A percentile compares a stretch with the other conserved stretches of the same genome.
Evolutionary conservation across 345 rosid species (phyloP).

Genomic region (Clausena lansium): DNA sequence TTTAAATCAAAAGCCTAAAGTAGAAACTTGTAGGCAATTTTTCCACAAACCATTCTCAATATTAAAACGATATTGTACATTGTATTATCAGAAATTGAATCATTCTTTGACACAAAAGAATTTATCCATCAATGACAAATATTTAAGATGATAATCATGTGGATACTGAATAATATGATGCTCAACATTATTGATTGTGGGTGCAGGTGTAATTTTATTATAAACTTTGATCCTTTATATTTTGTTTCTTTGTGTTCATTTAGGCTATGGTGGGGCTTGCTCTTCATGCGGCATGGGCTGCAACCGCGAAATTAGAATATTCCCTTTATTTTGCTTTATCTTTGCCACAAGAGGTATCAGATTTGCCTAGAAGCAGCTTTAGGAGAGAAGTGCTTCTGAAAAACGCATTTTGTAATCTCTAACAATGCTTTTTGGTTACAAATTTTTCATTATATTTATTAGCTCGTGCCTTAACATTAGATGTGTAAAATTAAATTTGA

Average conservation of each 20-base stretch:
- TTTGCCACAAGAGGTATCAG: conserved; percentile 22
- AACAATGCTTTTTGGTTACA: too few species aligned
- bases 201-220: neutral
- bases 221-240: neutral
- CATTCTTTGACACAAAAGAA: conserved; percentile 5
- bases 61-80: neutral
- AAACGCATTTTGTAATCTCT: neutral
- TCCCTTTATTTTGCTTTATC: neutral
- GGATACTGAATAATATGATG: too few species aligned
- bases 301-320: conserved; percentile 23
- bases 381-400: conserved; percentile 3
- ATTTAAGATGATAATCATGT: too few species aligned
- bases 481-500: too few species aligned
- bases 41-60: neutral
- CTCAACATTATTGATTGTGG: conserved; percentile 15
- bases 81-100: conserved; percentile 1
- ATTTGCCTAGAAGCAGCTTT: conserved; percentile 21
- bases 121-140: neutral
- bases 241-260: too few species aligned
- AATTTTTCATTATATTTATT: too few species aligned
- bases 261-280: too few species aligned
- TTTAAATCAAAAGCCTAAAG: conserved; percentile 28
- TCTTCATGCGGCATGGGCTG: neutral
- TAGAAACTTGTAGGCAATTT: conserved; percentile 14
- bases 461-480: too few species aligned